These are phyloP conservation scores for Jamesozyma piceae DNA, from an alignment of 805 yeast species.

Conservation along the genomic window DNA sequence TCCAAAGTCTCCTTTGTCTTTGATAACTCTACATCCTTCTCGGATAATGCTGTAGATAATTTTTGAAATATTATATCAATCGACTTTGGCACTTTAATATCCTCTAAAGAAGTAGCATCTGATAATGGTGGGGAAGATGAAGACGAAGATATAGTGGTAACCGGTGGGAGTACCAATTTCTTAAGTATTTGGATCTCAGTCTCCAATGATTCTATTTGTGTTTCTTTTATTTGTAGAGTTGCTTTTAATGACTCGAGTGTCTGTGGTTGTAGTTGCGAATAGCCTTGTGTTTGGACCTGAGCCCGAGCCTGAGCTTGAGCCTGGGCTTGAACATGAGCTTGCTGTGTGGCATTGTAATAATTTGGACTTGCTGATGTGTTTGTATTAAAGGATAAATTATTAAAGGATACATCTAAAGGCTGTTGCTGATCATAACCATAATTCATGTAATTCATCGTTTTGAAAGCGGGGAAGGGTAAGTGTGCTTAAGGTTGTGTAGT, in stretches of 20 bases:
- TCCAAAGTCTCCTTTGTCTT: constrained; percentile 59
- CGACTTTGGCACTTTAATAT: constrained; percentile 34
- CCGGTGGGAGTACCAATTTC: constrained; percentile 1
- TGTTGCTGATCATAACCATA: constrained; percentile 10
- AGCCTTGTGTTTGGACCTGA: not conserved
- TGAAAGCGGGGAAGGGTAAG: too few relatives aligned
- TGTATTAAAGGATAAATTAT: constrained; percentile 6
- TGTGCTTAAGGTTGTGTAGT: too few relatives aligned
- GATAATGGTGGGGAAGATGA: not conserved
- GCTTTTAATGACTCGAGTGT: constrained; percentile 36
- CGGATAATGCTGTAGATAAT: constrained; percentile 39
- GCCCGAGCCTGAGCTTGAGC: not conserved
- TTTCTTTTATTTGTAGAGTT: constrained; percentile 48
- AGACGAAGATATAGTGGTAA: not conserved
- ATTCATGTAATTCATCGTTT: constrained; percentile 11
- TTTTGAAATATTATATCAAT: constrained; percentile 41
- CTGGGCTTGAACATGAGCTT: not conserved
- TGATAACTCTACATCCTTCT: constrained; percentile 42
- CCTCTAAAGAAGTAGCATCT: not conserved
- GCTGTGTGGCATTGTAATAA: not conserved
- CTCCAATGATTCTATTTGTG: constrained; percentile 39
- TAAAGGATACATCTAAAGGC: constrained; percentile 9
- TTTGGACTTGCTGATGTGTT: not conserved
- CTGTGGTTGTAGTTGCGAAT: constrained; percentile 5
- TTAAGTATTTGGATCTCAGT: constrained; percentile 31